phyloP scores from a whole-genome alignment of 2,329 filamentous ascomycete species.

The Monosporascus sp. region DNA sequence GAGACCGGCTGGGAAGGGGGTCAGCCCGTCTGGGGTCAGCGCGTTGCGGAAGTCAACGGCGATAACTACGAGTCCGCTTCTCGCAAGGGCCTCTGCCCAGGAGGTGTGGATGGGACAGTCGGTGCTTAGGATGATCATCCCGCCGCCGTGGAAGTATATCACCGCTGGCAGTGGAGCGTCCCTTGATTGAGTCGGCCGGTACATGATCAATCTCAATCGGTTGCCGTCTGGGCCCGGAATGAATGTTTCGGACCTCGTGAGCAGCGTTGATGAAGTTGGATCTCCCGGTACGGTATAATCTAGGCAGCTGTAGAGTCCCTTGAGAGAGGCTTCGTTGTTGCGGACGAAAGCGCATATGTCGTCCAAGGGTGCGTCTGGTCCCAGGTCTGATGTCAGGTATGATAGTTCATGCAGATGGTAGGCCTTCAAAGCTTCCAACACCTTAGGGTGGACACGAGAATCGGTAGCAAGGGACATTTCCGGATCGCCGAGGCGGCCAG shows the following conservation, averaged over 20 bases:
- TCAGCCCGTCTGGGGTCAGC: neutral
- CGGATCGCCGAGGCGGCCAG: neutral
- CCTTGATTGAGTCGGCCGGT: neutral
- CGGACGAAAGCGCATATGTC: neutral
- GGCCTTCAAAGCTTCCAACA: neutral
- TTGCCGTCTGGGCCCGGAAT: neutral
- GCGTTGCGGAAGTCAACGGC: neutral
- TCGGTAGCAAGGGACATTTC: neutral
- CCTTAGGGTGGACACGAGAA: neutral
- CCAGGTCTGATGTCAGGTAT: neutral
- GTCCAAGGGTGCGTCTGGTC: neutral
- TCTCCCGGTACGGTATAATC: neutral
- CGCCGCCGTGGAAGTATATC: neutral
- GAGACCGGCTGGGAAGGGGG: neutral
- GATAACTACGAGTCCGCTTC: neutral
- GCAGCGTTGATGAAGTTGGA: neutral
- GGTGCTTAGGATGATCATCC: neutral
- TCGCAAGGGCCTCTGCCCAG: neutral
- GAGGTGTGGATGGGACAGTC: neutral
- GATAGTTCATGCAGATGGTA: neutral
- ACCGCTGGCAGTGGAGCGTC: neutral
- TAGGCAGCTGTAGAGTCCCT: neutral
- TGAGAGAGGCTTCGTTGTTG: neutral
- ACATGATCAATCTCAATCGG: neutral
- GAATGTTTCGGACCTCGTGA: neutral